These are phyloP conservation scores for Plectosphaerella cucumerina DNA, from an alignment of 2,329 filamentous ascomycete species.

Conservation along the genomic window DNA sequence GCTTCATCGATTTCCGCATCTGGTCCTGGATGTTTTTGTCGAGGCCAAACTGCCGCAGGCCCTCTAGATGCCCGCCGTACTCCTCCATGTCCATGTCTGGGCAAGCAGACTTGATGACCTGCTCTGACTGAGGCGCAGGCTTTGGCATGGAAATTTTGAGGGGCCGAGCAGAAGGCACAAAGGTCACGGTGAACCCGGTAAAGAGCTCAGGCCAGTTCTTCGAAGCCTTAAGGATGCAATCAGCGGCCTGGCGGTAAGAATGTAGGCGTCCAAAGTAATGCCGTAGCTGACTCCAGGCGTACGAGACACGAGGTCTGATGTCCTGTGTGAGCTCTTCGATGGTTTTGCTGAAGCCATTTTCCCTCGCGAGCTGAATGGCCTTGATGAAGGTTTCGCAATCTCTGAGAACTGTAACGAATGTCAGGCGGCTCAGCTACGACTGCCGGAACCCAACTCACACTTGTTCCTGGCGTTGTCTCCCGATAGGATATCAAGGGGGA, in stretches of 20 bases:
- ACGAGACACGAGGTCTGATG: not conserved
- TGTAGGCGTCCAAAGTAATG: slow-evolving; percentile 21
- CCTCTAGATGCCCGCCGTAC: not conserved
- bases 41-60: not conserved
- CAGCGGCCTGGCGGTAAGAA: slow-evolving; percentile 15
- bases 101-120: slow-evolving; percentile 15
- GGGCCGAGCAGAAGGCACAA: slow-evolving; percentile 17
- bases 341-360: slow-evolving; percentile 1
- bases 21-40: not conserved
- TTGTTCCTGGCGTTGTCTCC: not conserved
- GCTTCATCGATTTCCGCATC: slow-evolving; percentile 1
- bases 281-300: slow-evolving; percentile 22
- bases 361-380: not conserved
- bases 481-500: not conserved
- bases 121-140: not conserved
- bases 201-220: slow-evolving; percentile 25
- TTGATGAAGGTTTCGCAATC: slow-evolving; percentile 15
- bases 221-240: slow-evolving; percentile 16
- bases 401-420: slow-evolving; percentile 7
- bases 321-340: not conserved
- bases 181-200: slow-evolving; percentile 19
- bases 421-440: not conserved
- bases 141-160: slow-evolving; percentile 8
- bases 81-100: not conserved
- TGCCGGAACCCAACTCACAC: not conserved